Percentiles rank a stretch among this genome's conserved stretches.
phyloP scores from a whole-genome alignment of 768 basidiomycete genomes.

The Pleurotus cornucopiae region DNA sequence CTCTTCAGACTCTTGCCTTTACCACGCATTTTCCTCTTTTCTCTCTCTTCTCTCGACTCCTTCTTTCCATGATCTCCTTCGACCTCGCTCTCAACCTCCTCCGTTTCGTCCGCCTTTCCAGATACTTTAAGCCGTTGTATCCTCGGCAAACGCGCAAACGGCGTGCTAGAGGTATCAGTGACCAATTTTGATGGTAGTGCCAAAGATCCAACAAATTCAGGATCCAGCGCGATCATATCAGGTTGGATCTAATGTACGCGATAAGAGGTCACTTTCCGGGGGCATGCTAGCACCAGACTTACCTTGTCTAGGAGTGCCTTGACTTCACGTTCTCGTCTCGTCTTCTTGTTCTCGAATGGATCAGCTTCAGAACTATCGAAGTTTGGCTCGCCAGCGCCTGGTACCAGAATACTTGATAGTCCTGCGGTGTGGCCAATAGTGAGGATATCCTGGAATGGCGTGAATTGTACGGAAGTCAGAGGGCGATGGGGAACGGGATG shows the following conservation, averaged over 20 bases:
- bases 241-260: conserved; percentile 64
- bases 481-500: conserved; percentile 81
- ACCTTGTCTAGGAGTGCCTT: conserved; percentile 88
- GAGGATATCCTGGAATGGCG: conserved; percentile 84
- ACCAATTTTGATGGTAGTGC: conserved; percentile 58
- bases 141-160: conserved; percentile 75
- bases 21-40: conserved; percentile 67
- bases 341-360: conserved; percentile 84
- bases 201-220: conserved; percentile 70
- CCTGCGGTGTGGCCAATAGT: conserved; percentile 76
- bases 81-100: conserved; percentile 36
- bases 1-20: conserved; percentile 84
- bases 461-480: conserved; percentile 73
- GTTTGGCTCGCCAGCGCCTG: conserved; percentile 91
- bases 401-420: conserved; percentile 82
- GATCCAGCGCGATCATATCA: conserved; percentile 85
- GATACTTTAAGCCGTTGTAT: conserved; percentile 69
- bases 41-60: conserved; percentile 60
- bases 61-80: conserved; percentile 30
- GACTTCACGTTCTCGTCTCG: conserved; percentile 87
- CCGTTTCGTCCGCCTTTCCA: conserved; percentile 72
- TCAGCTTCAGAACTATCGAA: conserved; percentile 93
- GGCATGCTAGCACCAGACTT: conserved; percentile 8
- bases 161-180: conserved; percentile 40
- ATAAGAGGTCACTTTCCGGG: background rate